Conservation (phyloP, 2,329 filamentous ascomycete genomes). For the Tothia fuscella region DNA sequence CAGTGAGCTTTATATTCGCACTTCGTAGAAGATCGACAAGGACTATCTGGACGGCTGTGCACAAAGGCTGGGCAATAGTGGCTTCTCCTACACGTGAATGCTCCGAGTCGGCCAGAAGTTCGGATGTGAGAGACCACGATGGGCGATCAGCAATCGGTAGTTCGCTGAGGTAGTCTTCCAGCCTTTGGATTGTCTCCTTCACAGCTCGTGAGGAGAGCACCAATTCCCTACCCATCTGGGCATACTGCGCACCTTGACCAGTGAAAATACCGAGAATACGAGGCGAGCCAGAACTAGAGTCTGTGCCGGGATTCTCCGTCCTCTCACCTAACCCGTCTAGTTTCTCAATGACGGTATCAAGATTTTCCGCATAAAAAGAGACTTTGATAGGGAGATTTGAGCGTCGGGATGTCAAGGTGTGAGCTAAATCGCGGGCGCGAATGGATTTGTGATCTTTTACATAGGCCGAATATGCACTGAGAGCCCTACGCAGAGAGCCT, state of each 20-base stretch:
- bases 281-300: background rate
- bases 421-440: too few relatives aligned
- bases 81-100: constrained; percentile 11
- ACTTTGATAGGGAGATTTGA: too few relatives aligned
- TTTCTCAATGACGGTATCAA: too few relatives aligned
- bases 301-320: too few relatives aligned
- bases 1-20: constrained; percentile 13
- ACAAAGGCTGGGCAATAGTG: constrained; percentile 15
- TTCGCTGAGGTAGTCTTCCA: background rate
- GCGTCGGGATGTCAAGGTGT: too few relatives aligned
- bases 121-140: constrained; percentile 20
- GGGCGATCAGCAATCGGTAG: too few relatives aligned
- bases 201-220: constrained; percentile 11
- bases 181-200: background rate
- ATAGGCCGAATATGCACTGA: too few relatives aligned
- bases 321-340: too few relatives aligned
- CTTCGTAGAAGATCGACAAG: constrained; percentile 15
- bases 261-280: constrained; percentile 20
- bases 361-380: too few relatives aligned
- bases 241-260: constrained; percentile 25
- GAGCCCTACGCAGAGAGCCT: too few relatives aligned
- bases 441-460: too few relatives aligned
- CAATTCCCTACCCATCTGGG: constrained; percentile 18
- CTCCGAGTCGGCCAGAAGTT: constrained; percentile 14
- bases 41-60: constrained; percentile 16